phyloP scores from a whole-genome alignment of 202 grass and related monocot species.

The Panicum hallii region DNA sequence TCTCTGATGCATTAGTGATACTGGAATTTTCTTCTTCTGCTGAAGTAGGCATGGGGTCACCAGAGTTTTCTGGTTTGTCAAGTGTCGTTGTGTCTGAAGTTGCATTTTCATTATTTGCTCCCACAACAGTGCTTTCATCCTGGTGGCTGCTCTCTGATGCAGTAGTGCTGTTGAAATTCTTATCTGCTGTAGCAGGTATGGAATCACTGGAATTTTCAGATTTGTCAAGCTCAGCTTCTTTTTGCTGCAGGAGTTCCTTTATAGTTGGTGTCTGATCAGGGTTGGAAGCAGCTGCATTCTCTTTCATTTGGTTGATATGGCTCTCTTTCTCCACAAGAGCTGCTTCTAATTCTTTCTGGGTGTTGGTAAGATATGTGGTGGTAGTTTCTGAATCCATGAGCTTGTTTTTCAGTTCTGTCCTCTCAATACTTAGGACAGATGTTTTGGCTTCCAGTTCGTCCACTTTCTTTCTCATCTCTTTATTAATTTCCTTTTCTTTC shows the following conservation, averaged over 20 bases:
- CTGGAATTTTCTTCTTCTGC: conserved; percentile 47
- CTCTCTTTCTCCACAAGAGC: conserved; percentile 86
- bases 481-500: conserved; percentile 77
- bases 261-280: conserved; percentile 54
- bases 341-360: conserved; percentile 85
- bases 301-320: conserved; percentile 75
- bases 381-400: conserved; percentile 77
- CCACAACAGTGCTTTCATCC: conserved; percentile 39
- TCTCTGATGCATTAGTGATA: conserved; percentile 35
- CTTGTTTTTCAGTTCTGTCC: conserved; percentile 75
- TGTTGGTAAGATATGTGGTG: conserved; percentile 80
- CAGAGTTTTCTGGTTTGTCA: conserved; percentile 43
- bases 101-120: conserved; percentile 40
- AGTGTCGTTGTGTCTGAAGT: conserved; percentile 20
- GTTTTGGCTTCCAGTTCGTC: conserved; percentile 78
- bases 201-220: conserved; percentile 40
- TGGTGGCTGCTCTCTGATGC: conserved; percentile 34
- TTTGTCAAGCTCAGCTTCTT: conserved; percentile 66
- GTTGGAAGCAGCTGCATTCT: conserved; percentile 55
- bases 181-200: conserved; percentile 44
- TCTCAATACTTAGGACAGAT: conserved; percentile 68
- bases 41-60: conserved; percentile 39
- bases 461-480: conserved; percentile 72
- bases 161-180: conserved; percentile 38
- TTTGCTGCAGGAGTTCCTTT: conserved; percentile 69